These are phyloP conservation scores for Limnanthes douglasii DNA, from an alignment of 345 rosid genomes.

Conservation along the genomic window DNA sequence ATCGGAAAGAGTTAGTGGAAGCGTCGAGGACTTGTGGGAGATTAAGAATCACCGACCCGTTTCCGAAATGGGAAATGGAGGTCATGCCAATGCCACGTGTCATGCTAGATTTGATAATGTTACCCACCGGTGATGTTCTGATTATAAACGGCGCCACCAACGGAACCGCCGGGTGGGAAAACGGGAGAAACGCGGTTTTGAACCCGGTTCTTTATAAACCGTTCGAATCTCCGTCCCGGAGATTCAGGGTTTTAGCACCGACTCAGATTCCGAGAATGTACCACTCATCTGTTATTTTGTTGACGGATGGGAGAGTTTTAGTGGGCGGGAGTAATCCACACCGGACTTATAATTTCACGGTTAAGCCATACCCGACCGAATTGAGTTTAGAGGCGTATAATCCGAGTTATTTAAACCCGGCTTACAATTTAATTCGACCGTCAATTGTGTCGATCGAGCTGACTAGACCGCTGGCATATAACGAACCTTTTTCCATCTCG, in stretches of 20 bases:
- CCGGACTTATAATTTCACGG: slow-evolving; percentile 46
- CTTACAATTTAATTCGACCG: slow-evolving; percentile 26
- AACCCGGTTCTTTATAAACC: slow-evolving; percentile 59
- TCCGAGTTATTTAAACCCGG: slow-evolving; percentile 46
- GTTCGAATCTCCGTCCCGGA: slow-evolving; percentile 16
- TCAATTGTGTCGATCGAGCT: slow-evolving; percentile 40
- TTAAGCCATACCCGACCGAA: slow-evolving; percentile 49
- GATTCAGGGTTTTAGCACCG: slow-evolving; percentile 42
- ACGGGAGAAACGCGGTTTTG: slow-evolving; percentile 42
- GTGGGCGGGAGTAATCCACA: slow-evolving; percentile 92
- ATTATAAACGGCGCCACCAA: slow-evolving; percentile 59
- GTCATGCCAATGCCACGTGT: slow-evolving; percentile 68
- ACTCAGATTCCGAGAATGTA: slow-evolving; percentile 51
- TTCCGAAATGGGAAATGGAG: slow-evolving; percentile 64
- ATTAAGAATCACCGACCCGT: slow-evolving; percentile 40
- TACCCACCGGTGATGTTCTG: slow-evolving; percentile 46
- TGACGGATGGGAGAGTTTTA: slow-evolving; percentile 65
- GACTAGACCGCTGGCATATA: slow-evolving; percentile 19
- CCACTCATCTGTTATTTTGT: slow-evolving; percentile 53
- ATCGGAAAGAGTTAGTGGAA: slow-evolving; percentile 19
- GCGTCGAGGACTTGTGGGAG: slow-evolving; percentile 66
- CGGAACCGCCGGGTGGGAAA: slow-evolving; percentile 86
- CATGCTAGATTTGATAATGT: slow-evolving; percentile 53
- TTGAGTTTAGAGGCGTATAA: slow-evolving; percentile 66
- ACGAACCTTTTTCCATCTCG: slow-evolving; percentile 21